Base-by-base conservation (phyloP, 352 stramenopile genomes). In the Phytophthora podocarpi region DNA sequence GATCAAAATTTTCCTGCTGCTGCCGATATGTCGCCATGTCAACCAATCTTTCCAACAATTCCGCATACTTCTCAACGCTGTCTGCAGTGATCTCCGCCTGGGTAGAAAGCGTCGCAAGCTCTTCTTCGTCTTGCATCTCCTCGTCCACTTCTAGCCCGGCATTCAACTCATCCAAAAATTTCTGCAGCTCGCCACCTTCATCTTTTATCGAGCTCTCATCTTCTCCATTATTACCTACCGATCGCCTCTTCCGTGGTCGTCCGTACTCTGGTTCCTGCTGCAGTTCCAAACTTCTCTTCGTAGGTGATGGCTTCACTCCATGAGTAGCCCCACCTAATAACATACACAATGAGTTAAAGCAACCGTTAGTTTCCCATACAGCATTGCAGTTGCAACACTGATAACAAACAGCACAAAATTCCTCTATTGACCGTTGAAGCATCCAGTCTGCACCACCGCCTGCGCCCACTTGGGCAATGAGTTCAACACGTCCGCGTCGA, bases 21-120 rank as follows among this genome's bases (percentile, higher is more conserved):
- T 79, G 76, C 2, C 78, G 70, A 30, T 65, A 40, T 10, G 67
- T 60, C n/a, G 72, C 60, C 4, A 71, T 55, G 5, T 80, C 59
- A 51, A 89, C 21, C 12, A 91, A 53, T 30, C 58, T 69, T 13
- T 65, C 63, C 21, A 95, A 30, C 24, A 76, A 52, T 5, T 82
- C 78, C 0, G 77, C 75, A 57, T 91, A 91, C 40, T 91, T 92
- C 27, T 85, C 82, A 1, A 93, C 66, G 20, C 56, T 83, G 18
- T 82, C 80, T 1, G 82, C 71, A 36, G 83, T 65, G 0, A 73
- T 76, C 27, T 90, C 67, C 51, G 82, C 79, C 13, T 81, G 71
- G 3, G 80, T 91, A 32, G 78, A 78, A 28, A 83, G 49, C 4
- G 50, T 61, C 6, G 72, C 69, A 5, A 76, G 42, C 10, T 58